These are phyloP conservation scores for Botrytis cinerea DNA, from an alignment of 2,329 filamentous ascomycete species.

Conservation along the genomic window DNA sequence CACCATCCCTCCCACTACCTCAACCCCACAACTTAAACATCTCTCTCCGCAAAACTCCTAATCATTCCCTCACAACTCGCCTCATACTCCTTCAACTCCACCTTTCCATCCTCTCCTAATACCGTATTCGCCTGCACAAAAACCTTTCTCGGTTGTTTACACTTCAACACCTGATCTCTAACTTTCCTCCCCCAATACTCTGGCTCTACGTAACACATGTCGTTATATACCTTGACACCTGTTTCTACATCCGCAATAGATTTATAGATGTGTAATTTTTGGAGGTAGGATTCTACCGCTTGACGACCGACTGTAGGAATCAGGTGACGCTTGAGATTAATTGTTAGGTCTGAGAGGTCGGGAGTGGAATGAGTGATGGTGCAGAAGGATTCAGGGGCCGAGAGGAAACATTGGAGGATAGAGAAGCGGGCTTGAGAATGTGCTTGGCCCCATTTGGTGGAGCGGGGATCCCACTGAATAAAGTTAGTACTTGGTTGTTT, in stretches of 20 bases:
- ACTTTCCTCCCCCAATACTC: conserved; percentile 84
- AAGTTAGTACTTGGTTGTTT: background rate
- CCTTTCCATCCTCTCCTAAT: conserved; percentile 67
- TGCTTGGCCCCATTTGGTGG: conserved; percentile 86
- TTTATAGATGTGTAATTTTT: conserved; percentile 93
- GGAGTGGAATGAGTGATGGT: conserved; percentile 69
- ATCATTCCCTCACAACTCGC: conserved; percentile 78
- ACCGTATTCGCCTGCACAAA: conserved; percentile 94
- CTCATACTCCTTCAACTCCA: conserved; percentile 83
- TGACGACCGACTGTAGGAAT: conserved; percentile 81
- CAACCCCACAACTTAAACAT: conserved; percentile 28
- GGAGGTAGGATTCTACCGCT: conserved; percentile 80
- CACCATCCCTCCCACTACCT: background rate
- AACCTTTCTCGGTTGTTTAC: conserved; percentile 83
- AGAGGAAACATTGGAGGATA: conserved; percentile 81
- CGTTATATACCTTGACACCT: conserved; percentile 77
- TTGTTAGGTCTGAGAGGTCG: conserved; percentile 77
- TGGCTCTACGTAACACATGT: conserved; percentile 78
- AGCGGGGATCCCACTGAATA: conserved; percentile 78
- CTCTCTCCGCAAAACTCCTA: conserved; percentile 73
- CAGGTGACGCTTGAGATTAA: conserved; percentile 81
- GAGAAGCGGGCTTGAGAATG: conserved; percentile 91
- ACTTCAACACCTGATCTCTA: conserved; percentile 70
- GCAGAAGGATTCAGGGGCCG: conserved; percentile 85
- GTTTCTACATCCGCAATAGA: conserved; percentile 78